Evolutionary conservation across 257 asterid species (phyloP), one percentile per base, ranked within the genome.

Genomic region (Ocimum tenuiflorum): DNA sequence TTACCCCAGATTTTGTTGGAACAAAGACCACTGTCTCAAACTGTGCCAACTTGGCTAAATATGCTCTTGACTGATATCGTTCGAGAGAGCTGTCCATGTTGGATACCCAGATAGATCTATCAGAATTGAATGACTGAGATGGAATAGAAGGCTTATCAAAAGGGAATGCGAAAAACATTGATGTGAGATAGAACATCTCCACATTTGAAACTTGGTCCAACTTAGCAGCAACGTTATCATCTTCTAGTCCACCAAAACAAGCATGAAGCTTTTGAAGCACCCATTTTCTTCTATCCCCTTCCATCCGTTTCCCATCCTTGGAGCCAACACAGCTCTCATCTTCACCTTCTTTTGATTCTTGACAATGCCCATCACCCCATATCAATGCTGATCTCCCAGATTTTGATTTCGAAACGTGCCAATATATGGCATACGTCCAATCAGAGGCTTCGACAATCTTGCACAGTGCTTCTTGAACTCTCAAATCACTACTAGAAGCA

Each of bases 341-440:
- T 27, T 78, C 79, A 0, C 79, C 70, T 55, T 71, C 79, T 39
- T 77, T 85, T 11, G 82, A 68, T 42, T 80, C 94, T 66, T 77
- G 71, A 59, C 88, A 88, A 42, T 88, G 91, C 20, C 99, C 99
- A 67, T 90, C 99, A 0, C 99, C 99, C 97, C 99, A 90, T 58
- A 94, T 77, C 60, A 94, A 77, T 18, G 99, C 95, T 0, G 99
- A 94, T 83, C 83, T 94, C 22, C 97, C 95, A 0, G 96, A 94
- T 75, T 88, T 94, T 0, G 97, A 82, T 38, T 82, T 90, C 0
- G 95, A 83, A 29, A 94, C 97, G 23, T 94, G 97, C 99, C 99
- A 94, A 65, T 90, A 90, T 14, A 94, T 86, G 50, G 97, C 97
- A 27, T 90, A 94, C 1, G 89, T 79, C 91, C 89, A 94, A 60